Conservation (phyloP, 345 rosid genomes). For the Eucalyptus albens region DNA sequence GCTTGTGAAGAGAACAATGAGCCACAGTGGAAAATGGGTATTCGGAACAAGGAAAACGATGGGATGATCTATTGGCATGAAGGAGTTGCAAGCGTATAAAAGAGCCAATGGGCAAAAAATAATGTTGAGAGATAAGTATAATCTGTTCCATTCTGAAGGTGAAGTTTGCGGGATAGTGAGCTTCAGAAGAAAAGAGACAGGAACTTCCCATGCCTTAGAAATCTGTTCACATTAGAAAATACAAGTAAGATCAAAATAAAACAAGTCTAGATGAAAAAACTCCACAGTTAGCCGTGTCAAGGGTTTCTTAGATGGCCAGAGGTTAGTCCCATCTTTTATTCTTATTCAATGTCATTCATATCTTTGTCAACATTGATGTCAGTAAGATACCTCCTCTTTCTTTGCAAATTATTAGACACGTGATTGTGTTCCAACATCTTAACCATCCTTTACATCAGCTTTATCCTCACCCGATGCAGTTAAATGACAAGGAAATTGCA, state of each 20-base stretch:
- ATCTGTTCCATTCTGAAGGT: constrained; percentile 74
- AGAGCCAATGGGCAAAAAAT: constrained; percentile 78
- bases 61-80: constrained; percentile 72
- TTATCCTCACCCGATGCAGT: background rate
- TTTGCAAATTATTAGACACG: background rate
- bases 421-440: background rate
- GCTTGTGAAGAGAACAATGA: constrained; percentile 52
- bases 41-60: constrained; percentile 66
- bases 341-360: background rate
- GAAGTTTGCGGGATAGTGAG: constrained; percentile 78
- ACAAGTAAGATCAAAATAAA: background rate
- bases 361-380: background rate
- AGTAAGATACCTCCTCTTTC: background rate
- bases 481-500: background rate
- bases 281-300: background rate
- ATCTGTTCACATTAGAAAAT: constrained; percentile 26
- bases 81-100: constrained; percentile 67
- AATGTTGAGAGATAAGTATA: constrained; percentile 65
- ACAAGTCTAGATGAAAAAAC: background rate
- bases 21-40: constrained; percentile 75
- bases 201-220: constrained; percentile 63
- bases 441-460: background rate
- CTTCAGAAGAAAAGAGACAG: constrained; percentile 50
- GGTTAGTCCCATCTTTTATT: background rate
- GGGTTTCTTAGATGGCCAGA: background rate